These are phyloP conservation scores for Linum lewisii DNA, from an alignment of 345 rosid species.

Conservation along the genomic window DNA sequence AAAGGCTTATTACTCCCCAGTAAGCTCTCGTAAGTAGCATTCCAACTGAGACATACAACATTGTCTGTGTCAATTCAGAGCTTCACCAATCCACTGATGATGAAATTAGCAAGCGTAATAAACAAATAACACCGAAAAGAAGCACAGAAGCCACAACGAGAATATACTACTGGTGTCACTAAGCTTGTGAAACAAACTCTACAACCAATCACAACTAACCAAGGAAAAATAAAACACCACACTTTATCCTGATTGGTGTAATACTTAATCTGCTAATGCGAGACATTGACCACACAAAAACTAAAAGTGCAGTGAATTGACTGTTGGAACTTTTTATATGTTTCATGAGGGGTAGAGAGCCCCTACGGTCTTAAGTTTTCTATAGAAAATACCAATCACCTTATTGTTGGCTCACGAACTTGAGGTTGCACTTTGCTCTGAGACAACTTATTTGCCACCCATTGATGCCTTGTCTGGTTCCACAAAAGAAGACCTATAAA, in stretches of 20 bases:
- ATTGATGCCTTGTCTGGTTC: slow-evolving; percentile 64
- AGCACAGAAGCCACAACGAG: not conserved
- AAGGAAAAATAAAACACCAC: too few relatives aligned
- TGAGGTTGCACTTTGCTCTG: slow-evolving; percentile 23
- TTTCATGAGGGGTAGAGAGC: not conserved
- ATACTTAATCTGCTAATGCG: too few relatives aligned
- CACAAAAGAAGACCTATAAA: slow-evolving; percentile 58
- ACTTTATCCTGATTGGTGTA: too few relatives aligned
- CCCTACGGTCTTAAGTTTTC: not conserved
- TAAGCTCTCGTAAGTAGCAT: slow-evolving; percentile 48
- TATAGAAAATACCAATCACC: slow-evolving; percentile 24
- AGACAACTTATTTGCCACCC: slow-evolving; percentile 45
- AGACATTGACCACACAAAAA: too few relatives aligned
- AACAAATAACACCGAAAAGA: too few relatives aligned
- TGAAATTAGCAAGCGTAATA: not conserved
- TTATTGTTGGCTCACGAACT: slow-evolving; percentile 56
- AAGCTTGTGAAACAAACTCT: too few relatives aligned
- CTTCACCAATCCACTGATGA: not conserved
- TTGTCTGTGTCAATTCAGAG: not conserved
- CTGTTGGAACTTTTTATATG: not conserved
- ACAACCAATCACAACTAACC: too few relatives aligned
- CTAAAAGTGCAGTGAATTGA: too few relatives aligned
- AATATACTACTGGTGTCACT: too few relatives aligned
- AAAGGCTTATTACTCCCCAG: slow-evolving; percentile 40
- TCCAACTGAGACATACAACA: not conserved